Base-by-base conservation (phyloP, 495 filamentous ascomycete genomes). In the Cercophora samala region DNA sequence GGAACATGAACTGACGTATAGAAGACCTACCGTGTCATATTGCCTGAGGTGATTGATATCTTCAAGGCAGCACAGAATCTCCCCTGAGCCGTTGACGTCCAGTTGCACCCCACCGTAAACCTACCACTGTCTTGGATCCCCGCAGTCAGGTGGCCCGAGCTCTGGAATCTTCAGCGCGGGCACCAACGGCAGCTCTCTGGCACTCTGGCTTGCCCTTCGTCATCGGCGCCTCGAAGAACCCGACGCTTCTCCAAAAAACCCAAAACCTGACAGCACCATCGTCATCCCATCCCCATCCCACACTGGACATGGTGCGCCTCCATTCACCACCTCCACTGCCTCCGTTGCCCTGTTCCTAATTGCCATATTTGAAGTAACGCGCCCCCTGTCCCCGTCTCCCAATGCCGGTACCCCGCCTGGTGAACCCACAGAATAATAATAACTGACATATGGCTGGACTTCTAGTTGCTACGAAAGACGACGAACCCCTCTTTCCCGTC, bases 221-320 rank as follows among this genome's bases (percentile, higher is more conserved):
- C 64, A 66, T 66, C 64, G 32, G 64, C 64, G 58, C 64, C 64
- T 46, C 37, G 8, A 11, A 11, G 37, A 46, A 46, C 37, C 37
- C 37, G 37, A 66, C 64, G 32, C 46, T 18, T 42, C 17, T 51
- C n/a, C 21, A 53, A 66, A 61, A n/a, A 13, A 22, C 13, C 22
- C 46, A 54, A 62, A 66, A 66, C 58, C 64, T 61, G 58, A 66
- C 63, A 21, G 24, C 21, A 21, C 55, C 55, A 58, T 58, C 15
- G 55, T 29, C 22, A 24, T 24, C 58, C 1, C n/a, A n/a, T 32
- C n/a, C n/a, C 22, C 59, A 32, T 42, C 32, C 26, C 60, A 46
- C 13, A 46, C 37, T 9, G n/a, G n/a, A n/a, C n/a, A n/a, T 46
- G 37, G 37, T 46, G 37, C 37, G 37, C 37, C 37, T 46, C 37